Percentiles rank a stretch among this genome's conserved stretches.
These are phyloP conservation scores for Creolimax fragrantissima DNA, from an alignment of 78 protist genomes.

Conservation along the genomic window DNA sequence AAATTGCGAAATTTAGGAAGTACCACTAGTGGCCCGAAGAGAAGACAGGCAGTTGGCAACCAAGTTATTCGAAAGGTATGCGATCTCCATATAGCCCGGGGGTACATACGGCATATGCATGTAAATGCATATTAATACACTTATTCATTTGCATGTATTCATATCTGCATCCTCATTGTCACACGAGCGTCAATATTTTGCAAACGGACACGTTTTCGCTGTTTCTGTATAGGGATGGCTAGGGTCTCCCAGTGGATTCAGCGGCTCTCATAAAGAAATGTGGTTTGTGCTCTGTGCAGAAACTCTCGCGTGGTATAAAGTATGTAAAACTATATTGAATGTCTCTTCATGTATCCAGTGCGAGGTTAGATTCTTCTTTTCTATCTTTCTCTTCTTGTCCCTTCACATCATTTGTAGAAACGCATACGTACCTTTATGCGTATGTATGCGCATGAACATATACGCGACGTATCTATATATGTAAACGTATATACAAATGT, in stretches of 20 bases:
- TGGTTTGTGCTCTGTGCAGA: slow-evolving; percentile 16
- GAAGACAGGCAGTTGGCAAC: background rate
- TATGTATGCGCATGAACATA: background rate
- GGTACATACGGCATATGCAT: no score
- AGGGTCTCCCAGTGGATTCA: background rate
- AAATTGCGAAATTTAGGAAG: background rate
- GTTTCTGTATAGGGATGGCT: slow-evolving; percentile 1
- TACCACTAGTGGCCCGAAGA: background rate
- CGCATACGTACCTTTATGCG: no score
- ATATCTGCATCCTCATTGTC: no score
- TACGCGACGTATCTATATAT: background rate
- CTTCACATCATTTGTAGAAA: no score
- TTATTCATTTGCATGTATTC: no score
- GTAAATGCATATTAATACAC: no score
- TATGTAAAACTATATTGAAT: background rate
- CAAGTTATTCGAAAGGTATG: slow-evolving; percentile 21
- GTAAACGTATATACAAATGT: background rate
- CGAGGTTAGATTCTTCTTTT: no score
- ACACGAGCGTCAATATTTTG: no score
- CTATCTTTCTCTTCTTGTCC: no score
- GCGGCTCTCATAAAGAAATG: background rate
- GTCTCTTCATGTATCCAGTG: no score
- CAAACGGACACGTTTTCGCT: no score
- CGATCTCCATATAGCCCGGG: no score
- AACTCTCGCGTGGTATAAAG: slow-evolving; percentile 28